A percentile compares a stretch with the other conserved stretches of the same genome.
Conservation (phyloP, 2,329 filamentous ascomycete genomes). For the Fusarium lateritium region DNA sequence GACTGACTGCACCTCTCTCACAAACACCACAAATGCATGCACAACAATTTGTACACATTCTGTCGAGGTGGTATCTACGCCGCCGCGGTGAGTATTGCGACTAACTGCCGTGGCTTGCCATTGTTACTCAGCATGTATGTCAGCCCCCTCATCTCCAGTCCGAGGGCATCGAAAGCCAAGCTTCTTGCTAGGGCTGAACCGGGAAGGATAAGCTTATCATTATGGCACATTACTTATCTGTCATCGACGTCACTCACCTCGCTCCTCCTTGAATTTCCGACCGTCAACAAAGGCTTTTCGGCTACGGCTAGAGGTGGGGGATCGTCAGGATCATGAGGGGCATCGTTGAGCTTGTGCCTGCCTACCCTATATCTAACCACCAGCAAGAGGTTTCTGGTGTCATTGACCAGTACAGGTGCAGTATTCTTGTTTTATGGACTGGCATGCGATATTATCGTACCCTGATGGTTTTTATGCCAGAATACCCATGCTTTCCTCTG, state of each 20-base stretch:
- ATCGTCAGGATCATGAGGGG: conserved; percentile 41
- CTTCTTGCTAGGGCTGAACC: conserved; percentile 18
- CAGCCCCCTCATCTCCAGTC: background rate
- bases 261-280: background rate
- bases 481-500: no score
- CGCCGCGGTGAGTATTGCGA: background rate
- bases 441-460: no score
- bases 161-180: conserved; percentile 10
- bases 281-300: conserved; percentile 1
- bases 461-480: no score
- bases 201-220: conserved; percentile 44
- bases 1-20: background rate
- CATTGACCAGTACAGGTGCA: background rate
- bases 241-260: conserved; percentile 33
- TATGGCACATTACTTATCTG: conserved; percentile 15
- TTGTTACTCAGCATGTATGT: background rate
- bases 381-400: background rate
- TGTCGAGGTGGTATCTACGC: background rate
- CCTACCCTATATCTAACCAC: conserved; percentile 23
- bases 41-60: background rate
- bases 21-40: background rate
- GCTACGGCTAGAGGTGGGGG: conserved; percentile 42
- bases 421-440: no score
- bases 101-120: background rate
- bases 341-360: background rate